Evolutionary conservation across 179 eudicot species (phyloP).

Genomic region (Spinacia oleracea): DNA sequence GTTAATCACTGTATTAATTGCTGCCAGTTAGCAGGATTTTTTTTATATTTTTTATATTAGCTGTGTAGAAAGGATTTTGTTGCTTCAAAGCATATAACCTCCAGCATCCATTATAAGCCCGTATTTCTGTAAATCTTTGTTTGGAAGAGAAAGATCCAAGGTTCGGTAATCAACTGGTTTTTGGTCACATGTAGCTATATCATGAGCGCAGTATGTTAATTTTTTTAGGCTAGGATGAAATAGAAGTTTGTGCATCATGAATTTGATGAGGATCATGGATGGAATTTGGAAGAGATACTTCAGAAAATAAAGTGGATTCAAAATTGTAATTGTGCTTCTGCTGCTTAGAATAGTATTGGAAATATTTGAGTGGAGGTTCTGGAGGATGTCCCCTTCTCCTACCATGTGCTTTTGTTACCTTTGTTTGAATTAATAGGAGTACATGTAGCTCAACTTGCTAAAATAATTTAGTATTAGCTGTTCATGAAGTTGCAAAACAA

Average conservation of each 20-base stretch:
- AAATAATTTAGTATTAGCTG: neutral
- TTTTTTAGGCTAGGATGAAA: neutral
- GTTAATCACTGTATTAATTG: too few relatives aligned
- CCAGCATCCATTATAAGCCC: neutral
- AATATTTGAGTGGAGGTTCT: too few relatives aligned
- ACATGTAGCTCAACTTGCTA: neutral
- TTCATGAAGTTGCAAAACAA: neutral
- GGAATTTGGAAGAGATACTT: neutral
- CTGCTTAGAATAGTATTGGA: neutral
- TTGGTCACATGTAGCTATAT: neutral
- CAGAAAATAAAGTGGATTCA: neutral
- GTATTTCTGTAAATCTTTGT: neutral
- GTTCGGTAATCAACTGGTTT: neutral
- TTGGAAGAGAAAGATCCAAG: neutral
- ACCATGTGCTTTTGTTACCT: neutral
- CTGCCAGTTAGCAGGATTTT: too few relatives aligned
- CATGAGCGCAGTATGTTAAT: neutral
- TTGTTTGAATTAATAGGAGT: neutral
- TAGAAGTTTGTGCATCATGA: neutral
- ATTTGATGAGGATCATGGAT: neutral
- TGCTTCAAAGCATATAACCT: neutral
- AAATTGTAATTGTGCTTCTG: neutral
- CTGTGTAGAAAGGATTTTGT: neutral
- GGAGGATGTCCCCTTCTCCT: neutral
- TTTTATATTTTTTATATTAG: neutral